phyloP scores from a whole-genome alignment of 2,329 filamentous ascomycete genomes.

The Apiospora rasikravindrae region DNA sequence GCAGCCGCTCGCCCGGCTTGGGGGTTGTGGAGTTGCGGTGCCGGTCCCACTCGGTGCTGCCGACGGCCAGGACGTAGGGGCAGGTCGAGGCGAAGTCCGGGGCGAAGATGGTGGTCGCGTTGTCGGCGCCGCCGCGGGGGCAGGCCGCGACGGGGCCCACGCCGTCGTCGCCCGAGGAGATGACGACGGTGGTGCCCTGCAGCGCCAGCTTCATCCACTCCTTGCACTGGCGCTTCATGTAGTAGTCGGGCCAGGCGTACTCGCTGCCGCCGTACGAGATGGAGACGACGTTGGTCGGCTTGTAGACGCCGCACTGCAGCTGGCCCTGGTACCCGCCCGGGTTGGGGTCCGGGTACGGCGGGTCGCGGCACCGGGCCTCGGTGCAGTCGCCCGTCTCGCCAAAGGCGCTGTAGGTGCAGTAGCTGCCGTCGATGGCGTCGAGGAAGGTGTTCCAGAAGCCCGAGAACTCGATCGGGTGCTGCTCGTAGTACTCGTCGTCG shows the following conservation, averaged over 20 bases:
- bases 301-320: constrained; percentile 42
- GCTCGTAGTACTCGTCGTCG: constrained; percentile 45
- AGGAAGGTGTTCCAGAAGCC: constrained; percentile 24
- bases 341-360: constrained; percentile 50
- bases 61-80: constrained; percentile 63
- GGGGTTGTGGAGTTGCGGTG: constrained; percentile 43
- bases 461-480: constrained; percentile 16
- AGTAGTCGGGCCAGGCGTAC: constrained; percentile 52
- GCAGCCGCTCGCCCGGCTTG: constrained; percentile 28
- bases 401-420: constrained; percentile 32
- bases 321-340: constrained; percentile 51
- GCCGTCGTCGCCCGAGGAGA: constrained; percentile 44
- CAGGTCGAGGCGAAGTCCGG: constrained; percentile 62
- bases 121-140: constrained; percentile 59
- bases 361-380: constrained; percentile 28
- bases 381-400: constrained; percentile 33
- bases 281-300: constrained; percentile 60
- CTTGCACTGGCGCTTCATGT: constrained; percentile 53
- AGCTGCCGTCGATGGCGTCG: constrained; percentile 31
- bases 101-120: constrained; percentile 52
- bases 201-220: constrained; percentile 56
- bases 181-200: constrained; percentile 50
- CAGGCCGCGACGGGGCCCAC: constrained; percentile 43
- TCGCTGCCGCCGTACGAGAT: constrained; percentile 61
- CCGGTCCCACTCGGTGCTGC: constrained; percentile 61